Percentiles rank a stretch among this genome's conserved stretches.
These are phyloP conservation scores for Aschersonia sp. DNA, from an alignment of 2,329 filamentous ascomycete species.

Conservation along the genomic window DNA sequence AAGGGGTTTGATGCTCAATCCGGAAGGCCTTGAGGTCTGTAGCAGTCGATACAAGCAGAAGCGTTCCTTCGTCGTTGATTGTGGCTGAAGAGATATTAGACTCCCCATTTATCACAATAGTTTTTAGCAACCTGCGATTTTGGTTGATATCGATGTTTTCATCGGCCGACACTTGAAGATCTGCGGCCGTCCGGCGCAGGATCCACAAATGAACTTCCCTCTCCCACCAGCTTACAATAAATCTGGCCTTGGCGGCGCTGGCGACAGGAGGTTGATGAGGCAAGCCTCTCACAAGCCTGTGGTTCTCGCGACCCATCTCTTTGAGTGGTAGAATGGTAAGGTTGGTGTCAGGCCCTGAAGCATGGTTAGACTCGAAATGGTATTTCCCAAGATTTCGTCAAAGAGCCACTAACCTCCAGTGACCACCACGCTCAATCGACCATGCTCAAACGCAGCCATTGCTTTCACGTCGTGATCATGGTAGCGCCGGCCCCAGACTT, in stretches of 20 bases:
- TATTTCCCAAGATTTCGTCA: neutral
- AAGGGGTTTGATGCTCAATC: constrained; percentile 35
- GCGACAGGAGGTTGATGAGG: constrained; percentile 63
- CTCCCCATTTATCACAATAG: constrained; percentile 56
- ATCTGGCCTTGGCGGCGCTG: constrained; percentile 56
- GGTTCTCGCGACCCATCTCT: constrained; percentile 64
- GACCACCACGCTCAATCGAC: constrained; percentile 70
- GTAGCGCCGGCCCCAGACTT: constrained; percentile 72
- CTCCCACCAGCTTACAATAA: constrained; percentile 88
- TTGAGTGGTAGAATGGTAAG: constrained; percentile 67
- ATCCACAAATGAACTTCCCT: constrained; percentile 75
- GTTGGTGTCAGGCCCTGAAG: constrained; percentile 64
- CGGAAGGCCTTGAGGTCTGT: constrained; percentile 66
- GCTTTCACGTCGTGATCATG: constrained; percentile 93
- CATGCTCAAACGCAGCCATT: constrained; percentile 79
- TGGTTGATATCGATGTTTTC: constrained; percentile 29
- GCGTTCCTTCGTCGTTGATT: constrained; percentile 54
- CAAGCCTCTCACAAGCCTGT: constrained; percentile 67
- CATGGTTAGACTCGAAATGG: constrained; percentile 1
- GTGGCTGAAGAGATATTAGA: constrained; percentile 67
- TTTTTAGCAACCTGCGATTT: constrained; percentile 52
- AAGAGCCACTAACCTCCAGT: constrained; percentile 59
- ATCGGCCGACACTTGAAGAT: constrained; percentile 26
- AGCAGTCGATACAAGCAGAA: constrained; percentile 64
- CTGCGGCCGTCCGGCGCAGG: constrained; percentile 28